phyloP scores from a whole-genome alignment of 495 filamentous ascomycete species.

The Filosporella fistucella region DNA sequence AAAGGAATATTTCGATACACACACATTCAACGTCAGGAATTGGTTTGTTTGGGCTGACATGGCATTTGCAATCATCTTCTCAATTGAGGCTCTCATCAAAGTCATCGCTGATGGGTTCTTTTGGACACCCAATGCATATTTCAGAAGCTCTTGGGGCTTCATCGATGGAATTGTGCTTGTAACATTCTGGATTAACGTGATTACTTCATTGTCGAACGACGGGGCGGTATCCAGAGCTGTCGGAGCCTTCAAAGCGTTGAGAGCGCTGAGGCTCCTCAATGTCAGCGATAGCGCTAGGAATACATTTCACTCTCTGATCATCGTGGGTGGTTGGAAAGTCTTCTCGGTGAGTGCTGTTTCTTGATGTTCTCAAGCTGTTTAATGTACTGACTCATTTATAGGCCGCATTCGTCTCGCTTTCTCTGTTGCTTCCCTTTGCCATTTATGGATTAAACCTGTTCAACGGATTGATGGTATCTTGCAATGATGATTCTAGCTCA shows the following conservation, averaged over 20 bases:
- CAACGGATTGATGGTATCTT: conserved; percentile 70
- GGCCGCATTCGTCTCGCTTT: conserved; percentile 86
- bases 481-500: conserved; percentile 63
- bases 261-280: conserved; percentile 86
- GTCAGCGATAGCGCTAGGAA: conserved; percentile 94
- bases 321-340: conserved; percentile 90
- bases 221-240: conserved; percentile 82
- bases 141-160: conserved; percentile 92
- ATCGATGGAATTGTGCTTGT: conserved; percentile 92
- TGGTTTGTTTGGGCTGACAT: conserved; percentile 95
- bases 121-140: conserved; percentile 96
- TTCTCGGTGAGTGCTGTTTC: conserved; percentile 31
- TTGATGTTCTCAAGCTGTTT: conserved; percentile 4
- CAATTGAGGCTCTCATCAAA: conserved; percentile 85
- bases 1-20: conserved; percentile 65
- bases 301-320: conserved; percentile 94
- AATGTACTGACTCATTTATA: conserved; percentile 14
- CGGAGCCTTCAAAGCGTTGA: conserved; percentile 96
- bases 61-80: conserved; percentile 85
- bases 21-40: conserved; percentile 54
- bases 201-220: conserved; percentile 70
- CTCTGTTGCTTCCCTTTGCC: conserved; percentile 91
- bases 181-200: conserved; percentile 94
- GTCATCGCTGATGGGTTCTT: conserved; percentile 95
- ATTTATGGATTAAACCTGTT: conserved; percentile 94